Conservation (phyloP, 495 filamentous ascomycete species). For the Talaromyces liani region DNA sequence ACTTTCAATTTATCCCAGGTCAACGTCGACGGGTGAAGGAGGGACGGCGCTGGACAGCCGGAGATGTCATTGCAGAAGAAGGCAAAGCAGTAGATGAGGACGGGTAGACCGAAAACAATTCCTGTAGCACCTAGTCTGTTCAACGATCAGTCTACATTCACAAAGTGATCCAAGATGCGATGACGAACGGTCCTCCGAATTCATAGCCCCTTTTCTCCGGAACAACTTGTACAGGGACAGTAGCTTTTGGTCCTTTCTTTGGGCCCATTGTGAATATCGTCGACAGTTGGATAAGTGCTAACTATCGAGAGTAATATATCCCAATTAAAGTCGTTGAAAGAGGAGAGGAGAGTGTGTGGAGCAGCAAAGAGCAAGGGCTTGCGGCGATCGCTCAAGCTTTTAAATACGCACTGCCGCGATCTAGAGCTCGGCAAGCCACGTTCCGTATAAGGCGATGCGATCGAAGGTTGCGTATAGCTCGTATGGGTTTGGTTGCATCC, state of each 20-base stretch:
- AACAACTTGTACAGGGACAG: constrained; percentile 18
- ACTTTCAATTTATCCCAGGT: constrained; percentile 61
- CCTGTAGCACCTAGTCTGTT: constrained; percentile 66
- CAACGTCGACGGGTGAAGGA: constrained; percentile 66
- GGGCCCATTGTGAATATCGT: constrained; percentile 1
- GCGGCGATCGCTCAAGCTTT: not conserved
- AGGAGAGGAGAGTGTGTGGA: not conserved
- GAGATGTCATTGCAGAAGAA: constrained; percentile 90
- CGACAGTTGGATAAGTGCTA: not conserved
- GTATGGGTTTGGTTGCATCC: not conserved
- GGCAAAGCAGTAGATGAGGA: constrained; percentile 63
- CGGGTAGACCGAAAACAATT: constrained; percentile 69
- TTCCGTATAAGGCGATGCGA: constrained; percentile 5
- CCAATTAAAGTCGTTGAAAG: not conserved
- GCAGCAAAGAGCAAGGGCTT: not conserved
- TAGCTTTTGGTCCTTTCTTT: constrained; percentile 8
- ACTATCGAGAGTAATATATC: not conserved
- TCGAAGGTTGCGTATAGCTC: not conserved
- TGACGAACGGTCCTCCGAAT: constrained; percentile 79
- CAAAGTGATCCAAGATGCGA: not conserved
- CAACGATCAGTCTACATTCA: constrained; percentile 15
- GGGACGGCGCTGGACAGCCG: constrained; percentile 84
- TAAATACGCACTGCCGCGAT: not conserved
- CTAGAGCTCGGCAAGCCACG: not conserved
- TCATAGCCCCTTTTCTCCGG: constrained; percentile 61